Conservation (phyloP, 225 moss, liverwort and hornwort species). For the Thuidium tamariscinum region DNA sequence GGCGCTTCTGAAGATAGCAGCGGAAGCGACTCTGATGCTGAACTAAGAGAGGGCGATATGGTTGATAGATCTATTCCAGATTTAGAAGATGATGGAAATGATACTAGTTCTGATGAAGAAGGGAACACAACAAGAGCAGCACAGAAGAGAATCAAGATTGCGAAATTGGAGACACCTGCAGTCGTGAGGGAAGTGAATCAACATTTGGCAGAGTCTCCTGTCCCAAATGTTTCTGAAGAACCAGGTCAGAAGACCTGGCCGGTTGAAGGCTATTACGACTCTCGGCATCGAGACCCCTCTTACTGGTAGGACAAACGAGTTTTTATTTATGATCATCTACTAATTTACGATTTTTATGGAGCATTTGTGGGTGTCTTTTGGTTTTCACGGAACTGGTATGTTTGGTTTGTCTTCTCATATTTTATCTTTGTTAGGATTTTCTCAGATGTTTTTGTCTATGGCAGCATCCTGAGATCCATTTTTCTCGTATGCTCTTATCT, state of each 20-base stretch:
- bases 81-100: slow-evolving; percentile 30
- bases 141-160: not conserved
- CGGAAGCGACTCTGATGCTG: slow-evolving; percentile 29
- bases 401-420: not conserved
- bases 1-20: not conserved
- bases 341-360: not conserved
- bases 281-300: slow-evolving; percentile 80
- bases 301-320: slow-evolving; percentile 47
- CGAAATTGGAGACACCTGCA: not conserved
- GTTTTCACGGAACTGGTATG: not conserved
- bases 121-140: not conserved
- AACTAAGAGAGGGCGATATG: slow-evolving; percentile 27
- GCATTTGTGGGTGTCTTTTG: not conserved
- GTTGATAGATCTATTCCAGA: slow-evolving; percentile 21
- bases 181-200: not conserved
- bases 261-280: slow-evolving; percentile 59
- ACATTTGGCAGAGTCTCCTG: slow-evolving; percentile 2
- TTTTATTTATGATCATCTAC: not conserved
- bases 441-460: not conserved
- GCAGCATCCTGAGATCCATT: not conserved
- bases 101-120: slow-evolving; percentile 45
- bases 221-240: not conserved
- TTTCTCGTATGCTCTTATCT: not conserved
- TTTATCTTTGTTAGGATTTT: not conserved
- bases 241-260: slow-evolving; percentile 42